Percentiles rank a stretch among this genome's conserved stretches.
Evolutionary conservation across 2,329 filamentous ascomycete species (phyloP).

Genomic region (Venturia oleaginea): DNA sequence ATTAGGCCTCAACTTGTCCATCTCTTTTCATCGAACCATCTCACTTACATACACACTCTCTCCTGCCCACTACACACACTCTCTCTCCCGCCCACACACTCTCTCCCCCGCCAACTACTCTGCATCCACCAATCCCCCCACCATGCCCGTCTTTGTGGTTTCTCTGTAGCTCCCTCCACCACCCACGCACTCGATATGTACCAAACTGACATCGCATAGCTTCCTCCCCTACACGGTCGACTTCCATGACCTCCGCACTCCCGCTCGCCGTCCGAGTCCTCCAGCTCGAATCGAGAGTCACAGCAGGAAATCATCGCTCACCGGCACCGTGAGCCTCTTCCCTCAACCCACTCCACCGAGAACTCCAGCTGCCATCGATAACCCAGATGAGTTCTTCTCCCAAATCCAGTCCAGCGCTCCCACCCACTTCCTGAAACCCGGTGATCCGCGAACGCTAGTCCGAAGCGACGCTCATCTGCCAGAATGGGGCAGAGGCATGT

Average conservation of each 20-base stretch:
- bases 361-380: conserved; percentile 31
- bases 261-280: conserved; percentile 21
- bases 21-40: neutral
- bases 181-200: neutral
- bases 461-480: conserved; percentile 68
- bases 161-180: conserved; percentile 43
- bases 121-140: neutral
- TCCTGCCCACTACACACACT: neutral
- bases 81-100: neutral
- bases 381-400: conserved; percentile 39
- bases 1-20: no score
- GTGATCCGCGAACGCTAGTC: conserved; percentile 45
- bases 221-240: conserved; percentile 53
- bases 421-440: conserved; percentile 45
- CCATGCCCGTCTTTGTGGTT: conserved; percentile 50
- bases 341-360: conserved; percentile 30
- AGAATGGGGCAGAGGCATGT: conserved; percentile 59
- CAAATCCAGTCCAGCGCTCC: conserved; percentile 33
- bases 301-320: conserved; percentile 26
- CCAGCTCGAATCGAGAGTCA: conserved; percentile 24
- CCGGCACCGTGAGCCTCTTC: conserved; percentile 30
- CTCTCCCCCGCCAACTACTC: neutral
- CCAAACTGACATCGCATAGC: neutral
- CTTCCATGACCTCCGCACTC: conserved; percentile 57
- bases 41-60: neutral